Evolutionary conservation across 345 rosid genomes (phyloP), one percentile per base, ranked within the genome.

Genomic region (Adansonia digitata): DNA sequence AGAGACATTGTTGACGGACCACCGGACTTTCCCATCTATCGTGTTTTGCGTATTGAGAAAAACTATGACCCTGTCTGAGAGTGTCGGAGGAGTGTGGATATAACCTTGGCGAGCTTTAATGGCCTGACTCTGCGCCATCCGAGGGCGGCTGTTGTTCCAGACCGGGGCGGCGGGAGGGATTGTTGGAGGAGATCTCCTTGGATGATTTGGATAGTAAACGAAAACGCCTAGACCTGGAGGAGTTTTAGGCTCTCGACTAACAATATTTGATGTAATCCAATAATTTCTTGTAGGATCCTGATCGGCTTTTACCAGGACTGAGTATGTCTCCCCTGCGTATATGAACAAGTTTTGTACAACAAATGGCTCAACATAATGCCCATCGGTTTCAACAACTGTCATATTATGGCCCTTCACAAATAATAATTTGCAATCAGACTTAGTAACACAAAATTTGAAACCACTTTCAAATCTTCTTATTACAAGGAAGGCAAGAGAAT

Each of bases 311-410:
- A 93, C 64, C 1, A 93, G 75, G 37, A 93, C 90, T 0, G 93
- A 91, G 53, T 87, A 93, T 0, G 97, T 90, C 79, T 93, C 97
- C 3, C 95, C 98, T 0, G 91, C 90, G 81, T 91, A 88, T 63
- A 93, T 83, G 77, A 84, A 93, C n/a, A 93, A 77, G 72, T 90
- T 93, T 14, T 83, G 82, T 7, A 86, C 91, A n/a, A 79, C 83
- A 74, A 93, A 88, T 27, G 98, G 97, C 65, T 88, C 82, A 0
- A 93, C 90, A 52, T 86, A 82, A 76, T 91, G 91, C 40, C 97
- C 95, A 39, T 91, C 97, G 0, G 92, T 84, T 78, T 90, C 93
- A 5, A 91, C 94, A n/a, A 93, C 93, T 0, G 98, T 91, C 85
- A 93, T 74, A 49, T 85, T 88, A 66, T 91, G 98, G 29, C 91